Conservation (phyloP, 2,329 filamentous ascomycete genomes). For the Cladosporium sp. region DNA sequence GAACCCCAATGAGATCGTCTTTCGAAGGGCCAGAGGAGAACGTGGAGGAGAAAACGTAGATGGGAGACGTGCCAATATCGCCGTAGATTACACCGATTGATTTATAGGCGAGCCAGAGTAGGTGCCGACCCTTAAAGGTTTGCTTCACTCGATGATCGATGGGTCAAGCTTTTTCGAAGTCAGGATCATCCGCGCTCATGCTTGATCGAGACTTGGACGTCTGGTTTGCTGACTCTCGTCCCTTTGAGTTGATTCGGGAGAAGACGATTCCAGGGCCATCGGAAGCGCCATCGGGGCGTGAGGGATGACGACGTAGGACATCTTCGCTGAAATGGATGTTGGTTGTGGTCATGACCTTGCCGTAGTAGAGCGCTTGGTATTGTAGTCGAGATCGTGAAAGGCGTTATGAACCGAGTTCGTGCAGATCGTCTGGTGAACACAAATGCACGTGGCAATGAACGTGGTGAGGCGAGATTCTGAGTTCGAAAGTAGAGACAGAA, state of each 20-base stretch:
- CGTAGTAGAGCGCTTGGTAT: neutral
- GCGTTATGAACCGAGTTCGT: neutral
- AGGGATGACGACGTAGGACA: constrained; percentile 18
- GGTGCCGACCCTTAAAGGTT: constrained; percentile 35
- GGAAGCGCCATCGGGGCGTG: constrained; percentile 16
- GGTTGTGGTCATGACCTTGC: constrained; percentile 16
- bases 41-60: constrained; percentile 71
- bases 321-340: constrained; percentile 27
- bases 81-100: constrained; percentile 68
- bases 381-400: neutral
- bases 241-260: neutral
- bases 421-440: neutral
- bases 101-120: constrained; percentile 60
- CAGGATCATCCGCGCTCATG: constrained; percentile 22
- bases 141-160: constrained; percentile 25
- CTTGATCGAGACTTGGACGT: neutral
- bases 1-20: constrained; percentile 62
- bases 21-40: constrained; percentile 57
- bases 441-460: neutral
- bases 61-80: constrained; percentile 66
- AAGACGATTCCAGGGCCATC: constrained; percentile 17
- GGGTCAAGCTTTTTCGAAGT: constrained; percentile 8
- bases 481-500: neutral
- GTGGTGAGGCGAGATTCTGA: neutral
- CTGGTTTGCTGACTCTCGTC: constrained; percentile 4